These are phyloP conservation scores for Ceratonia siliqua DNA, from an alignment of 306 rosid genomes.

Conservation along the genomic window DNA sequence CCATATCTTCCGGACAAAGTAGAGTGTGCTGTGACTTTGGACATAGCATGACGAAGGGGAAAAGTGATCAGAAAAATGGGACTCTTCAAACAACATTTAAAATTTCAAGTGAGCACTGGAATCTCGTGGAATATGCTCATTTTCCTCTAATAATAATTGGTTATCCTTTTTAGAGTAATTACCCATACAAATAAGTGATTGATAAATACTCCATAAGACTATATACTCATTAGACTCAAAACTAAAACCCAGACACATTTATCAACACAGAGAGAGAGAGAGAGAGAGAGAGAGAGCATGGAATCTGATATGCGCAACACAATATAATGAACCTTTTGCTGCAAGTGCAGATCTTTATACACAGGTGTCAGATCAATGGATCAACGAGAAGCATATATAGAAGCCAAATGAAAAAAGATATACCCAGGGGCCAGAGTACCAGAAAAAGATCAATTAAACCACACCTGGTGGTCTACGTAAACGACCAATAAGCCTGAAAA, in stretches of 20 bases:
- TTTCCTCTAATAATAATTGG: neutral
- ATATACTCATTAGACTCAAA: neutral
- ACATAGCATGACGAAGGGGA: neutral
- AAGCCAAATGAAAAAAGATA: neutral
- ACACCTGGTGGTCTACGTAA: too few relatives aligned
- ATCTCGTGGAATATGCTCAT: neutral
- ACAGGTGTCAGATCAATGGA: neutral
- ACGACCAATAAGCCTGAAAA: too few relatives aligned
- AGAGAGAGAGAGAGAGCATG: neutral
- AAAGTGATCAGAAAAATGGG: neutral
- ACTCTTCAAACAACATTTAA: neutral
- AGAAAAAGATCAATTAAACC: neutral
- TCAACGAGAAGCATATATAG: neutral
- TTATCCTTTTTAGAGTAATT: neutral
- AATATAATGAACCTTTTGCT: neutral
- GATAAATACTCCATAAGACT: too few relatives aligned
- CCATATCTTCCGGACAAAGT: neutral
- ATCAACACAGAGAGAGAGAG: too few relatives aligned
- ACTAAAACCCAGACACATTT: neutral
- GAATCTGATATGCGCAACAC: neutral
- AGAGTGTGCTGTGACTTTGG: neutral
- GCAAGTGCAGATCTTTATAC: neutral
- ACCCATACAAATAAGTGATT: neutral
- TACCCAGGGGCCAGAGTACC: neutral
- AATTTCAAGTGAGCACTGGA: neutral